Percentiles rank a stretch among this genome's conserved stretches.
phyloP scores from a whole-genome alignment of 345 rosid species.

The Eucalyptus sideroxylon region DNA sequence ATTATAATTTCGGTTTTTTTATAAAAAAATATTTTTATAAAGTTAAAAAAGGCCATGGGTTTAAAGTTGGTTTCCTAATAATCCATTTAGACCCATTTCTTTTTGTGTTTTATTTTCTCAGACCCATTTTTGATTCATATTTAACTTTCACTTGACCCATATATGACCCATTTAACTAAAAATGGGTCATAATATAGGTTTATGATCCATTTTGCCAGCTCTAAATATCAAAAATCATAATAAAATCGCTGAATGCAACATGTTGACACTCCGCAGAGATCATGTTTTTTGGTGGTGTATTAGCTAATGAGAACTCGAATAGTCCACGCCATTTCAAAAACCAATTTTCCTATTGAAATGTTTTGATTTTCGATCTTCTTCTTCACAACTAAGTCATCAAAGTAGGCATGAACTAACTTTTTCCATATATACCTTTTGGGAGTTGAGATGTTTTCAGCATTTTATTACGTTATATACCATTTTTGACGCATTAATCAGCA shows the following conservation, averaged over 20 bases:
- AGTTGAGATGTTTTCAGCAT: neutral
- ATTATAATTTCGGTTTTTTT: too few species aligned
- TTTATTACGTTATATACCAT: too few species aligned
- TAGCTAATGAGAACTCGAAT: neutral
- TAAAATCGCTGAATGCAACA: neutral
- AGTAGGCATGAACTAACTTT: neutral
- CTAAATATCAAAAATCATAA: neutral
- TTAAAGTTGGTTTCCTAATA: too few species aligned
- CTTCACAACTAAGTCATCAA: neutral
- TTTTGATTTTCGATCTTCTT: neutral
- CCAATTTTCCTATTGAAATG: neutral
- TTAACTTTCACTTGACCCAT: too few species aligned
- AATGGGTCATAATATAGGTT: too few species aligned
- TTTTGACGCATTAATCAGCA: too few species aligned
- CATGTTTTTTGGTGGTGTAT: neutral
- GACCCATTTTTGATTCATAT: accelerated
- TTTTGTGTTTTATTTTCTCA: too few species aligned
- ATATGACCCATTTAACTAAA: too few species aligned
- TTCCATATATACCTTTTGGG: neutral
- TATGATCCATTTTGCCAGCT: too few species aligned
- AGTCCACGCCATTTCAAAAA: neutral
- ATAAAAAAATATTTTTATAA: too few species aligned
- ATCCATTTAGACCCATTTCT: too few species aligned
- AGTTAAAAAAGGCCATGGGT: too few species aligned
- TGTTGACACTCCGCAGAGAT: neutral